Evolutionary conservation across 2,329 filamentous ascomycete species (phyloP).

Genomic region (Trichoderma koningiopsis): DNA sequence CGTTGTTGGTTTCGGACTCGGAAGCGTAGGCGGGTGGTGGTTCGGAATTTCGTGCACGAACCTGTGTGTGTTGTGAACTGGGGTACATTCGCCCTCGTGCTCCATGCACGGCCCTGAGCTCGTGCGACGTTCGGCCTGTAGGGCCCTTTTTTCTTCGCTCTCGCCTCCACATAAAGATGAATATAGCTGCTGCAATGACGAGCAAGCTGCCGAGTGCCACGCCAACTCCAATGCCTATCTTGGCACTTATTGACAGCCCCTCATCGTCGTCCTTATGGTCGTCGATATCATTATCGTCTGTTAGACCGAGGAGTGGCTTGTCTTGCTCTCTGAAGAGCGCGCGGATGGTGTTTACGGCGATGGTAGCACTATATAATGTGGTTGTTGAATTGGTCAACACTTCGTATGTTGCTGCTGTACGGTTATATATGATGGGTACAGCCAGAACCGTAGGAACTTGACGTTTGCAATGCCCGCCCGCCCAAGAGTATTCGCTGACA

Average conservation of each 20-base stretch:
- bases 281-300: constrained; percentile 38
- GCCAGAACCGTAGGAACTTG: constrained; percentile 42
- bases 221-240: constrained; percentile 42
- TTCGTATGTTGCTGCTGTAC: constrained; percentile 40
- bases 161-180: constrained; percentile 34
- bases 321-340: constrained; percentile 44
- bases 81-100: constrained; percentile 26
- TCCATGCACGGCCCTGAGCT: constrained; percentile 32
- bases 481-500: constrained; percentile 40
- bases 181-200: constrained; percentile 32
- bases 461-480: constrained; percentile 41
- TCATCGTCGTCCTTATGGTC: constrained; percentile 28
- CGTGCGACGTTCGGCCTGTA: constrained; percentile 27
- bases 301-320: constrained; percentile 39
- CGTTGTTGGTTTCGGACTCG: constrained; percentile 31
- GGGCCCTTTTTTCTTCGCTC: constrained; percentile 12
- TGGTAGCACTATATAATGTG: constrained; percentile 42
- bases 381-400: constrained; percentile 41
- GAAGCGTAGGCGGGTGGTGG: constrained; percentile 40
- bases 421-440: constrained; percentile 42
- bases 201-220: constrained; percentile 37
- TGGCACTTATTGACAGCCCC: constrained; percentile 36
- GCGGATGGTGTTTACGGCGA: constrained; percentile 43
- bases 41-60: constrained; percentile 28
- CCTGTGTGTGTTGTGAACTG: constrained; percentile 6